Conservation (phyloP, 495 filamentous ascomycete genomes). For the Poronia punctata region DNA sequence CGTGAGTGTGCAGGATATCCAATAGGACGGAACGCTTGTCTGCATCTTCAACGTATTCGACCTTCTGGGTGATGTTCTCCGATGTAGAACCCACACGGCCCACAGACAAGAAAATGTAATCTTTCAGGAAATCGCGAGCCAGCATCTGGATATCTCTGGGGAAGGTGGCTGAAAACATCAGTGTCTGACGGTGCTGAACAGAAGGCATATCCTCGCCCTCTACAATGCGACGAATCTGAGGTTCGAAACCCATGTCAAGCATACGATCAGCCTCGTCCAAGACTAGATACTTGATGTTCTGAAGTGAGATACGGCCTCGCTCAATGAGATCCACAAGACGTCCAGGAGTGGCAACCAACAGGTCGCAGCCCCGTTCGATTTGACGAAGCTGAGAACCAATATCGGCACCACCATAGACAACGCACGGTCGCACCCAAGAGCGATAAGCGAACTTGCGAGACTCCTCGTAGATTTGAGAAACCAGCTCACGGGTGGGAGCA, state of each 20-base stretch:
- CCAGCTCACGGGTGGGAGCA: slow-evolving; percentile 93
- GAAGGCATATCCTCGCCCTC: slow-evolving; percentile 96
- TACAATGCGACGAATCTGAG: slow-evolving; percentile 96
- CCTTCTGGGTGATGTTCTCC: slow-evolving; percentile 98
- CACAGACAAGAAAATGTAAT: slow-evolving; percentile 97
- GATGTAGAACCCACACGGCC: slow-evolving; percentile 99
- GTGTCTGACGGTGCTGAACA: slow-evolving; percentile 80
- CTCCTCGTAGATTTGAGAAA: slow-evolving; percentile 98
- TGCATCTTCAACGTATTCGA: slow-evolving; percentile 93
- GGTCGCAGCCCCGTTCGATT: slow-evolving; percentile 96
- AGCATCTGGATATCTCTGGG: slow-evolving; percentile 99
- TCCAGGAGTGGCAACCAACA: slow-evolving; percentile 93
- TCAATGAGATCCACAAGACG: slow-evolving; percentile 96
- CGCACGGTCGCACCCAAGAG: slow-evolving; percentile 96
- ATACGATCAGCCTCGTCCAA: slow-evolving; percentile 99
- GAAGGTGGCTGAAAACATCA: slow-evolving; percentile 99
- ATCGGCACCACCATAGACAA: slow-evolving; percentile 98
- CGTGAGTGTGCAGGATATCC: slow-evolving; percentile 94
- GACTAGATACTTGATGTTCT: slow-evolving; percentile 98
- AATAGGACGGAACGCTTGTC: slow-evolving; percentile 98
- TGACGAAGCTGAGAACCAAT: slow-evolving; percentile 94
- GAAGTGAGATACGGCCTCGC: slow-evolving; percentile 92
- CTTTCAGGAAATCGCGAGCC: slow-evolving; percentile 93
- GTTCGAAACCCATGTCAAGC: slow-evolving; percentile 99
- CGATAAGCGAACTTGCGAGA: slow-evolving; percentile 97